These are phyloP conservation scores for Monascus ruber DNA, from an alignment of 2,329 filamentous ascomycete species.

Conservation along the genomic window DNA sequence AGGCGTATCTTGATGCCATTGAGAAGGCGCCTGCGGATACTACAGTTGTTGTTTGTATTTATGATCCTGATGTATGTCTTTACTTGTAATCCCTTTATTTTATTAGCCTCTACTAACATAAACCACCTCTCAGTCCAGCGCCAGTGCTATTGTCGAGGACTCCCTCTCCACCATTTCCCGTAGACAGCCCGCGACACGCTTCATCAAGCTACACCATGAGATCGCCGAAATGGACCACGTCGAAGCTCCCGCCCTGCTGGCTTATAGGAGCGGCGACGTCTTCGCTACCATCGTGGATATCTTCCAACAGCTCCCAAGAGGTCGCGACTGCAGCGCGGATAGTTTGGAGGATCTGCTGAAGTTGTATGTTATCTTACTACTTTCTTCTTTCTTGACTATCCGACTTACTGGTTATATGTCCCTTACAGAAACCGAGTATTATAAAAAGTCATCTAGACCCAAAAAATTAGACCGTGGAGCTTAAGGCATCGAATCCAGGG, in stretches of 20 bases:
- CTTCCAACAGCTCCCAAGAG: constrained; percentile 68
- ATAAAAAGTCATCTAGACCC: constrained; percentile 5
- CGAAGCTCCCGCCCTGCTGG: constrained; percentile 75
- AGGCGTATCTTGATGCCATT: constrained; percentile 90
- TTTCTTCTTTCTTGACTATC: neutral
- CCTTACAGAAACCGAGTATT: constrained; percentile 18
- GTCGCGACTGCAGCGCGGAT: constrained; percentile 36
- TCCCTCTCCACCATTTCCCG: constrained; percentile 65
- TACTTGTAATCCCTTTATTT: neutral
- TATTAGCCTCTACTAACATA: neutral
- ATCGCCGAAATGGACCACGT: constrained; percentile 92
- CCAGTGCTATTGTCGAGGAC: constrained; percentile 67
- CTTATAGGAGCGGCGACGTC: constrained; percentile 80
- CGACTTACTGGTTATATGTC: neutral
- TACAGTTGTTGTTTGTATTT: constrained; percentile 85
- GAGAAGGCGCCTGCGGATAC: constrained; percentile 77
- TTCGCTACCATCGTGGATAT: constrained; percentile 84
- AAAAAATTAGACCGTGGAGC: too few relatives aligned
- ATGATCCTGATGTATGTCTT: constrained; percentile 64
- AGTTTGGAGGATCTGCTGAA: constrained; percentile 48
- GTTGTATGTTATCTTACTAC: constrained; percentile 31
- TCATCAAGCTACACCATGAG: constrained; percentile 81
- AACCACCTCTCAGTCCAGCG: constrained; percentile 50
- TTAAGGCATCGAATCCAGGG: too few relatives aligned
- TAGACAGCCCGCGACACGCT: constrained; percentile 60